phyloP scores from a whole-genome alignment of 768 basidiomycete species.

The Mycena indigotica region DNA sequence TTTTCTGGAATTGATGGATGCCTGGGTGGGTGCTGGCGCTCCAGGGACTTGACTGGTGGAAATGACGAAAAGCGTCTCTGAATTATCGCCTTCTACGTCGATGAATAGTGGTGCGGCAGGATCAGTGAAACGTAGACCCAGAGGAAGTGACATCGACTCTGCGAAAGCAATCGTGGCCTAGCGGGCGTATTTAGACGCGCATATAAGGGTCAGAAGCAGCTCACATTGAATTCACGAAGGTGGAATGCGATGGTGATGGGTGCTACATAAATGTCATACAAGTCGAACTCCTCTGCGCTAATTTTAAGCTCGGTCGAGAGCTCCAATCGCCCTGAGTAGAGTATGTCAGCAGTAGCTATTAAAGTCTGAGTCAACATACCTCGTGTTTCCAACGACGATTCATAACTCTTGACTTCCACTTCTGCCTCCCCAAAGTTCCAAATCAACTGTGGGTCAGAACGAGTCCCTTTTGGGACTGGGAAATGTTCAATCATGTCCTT shows the following conservation, averaged over 20 bases:
- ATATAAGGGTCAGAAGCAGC: conserved; percentile 19
- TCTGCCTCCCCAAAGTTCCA: conserved; percentile 78
- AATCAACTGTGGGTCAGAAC: conserved; percentile 75
- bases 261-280: conserved; percentile 63
- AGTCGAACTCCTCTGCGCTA: conserved; percentile 79
- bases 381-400: conserved; percentile 65
- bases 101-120: conserved; percentile 76
- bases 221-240: conserved; percentile 80
- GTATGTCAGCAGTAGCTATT: too few relatives aligned
- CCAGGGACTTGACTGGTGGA: conserved; percentile 69
- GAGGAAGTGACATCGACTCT: conserved; percentile 63
- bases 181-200: neutral
- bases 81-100: conserved; percentile 68
- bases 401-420: conserved; percentile 68
- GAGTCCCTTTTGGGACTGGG: conserved; percentile 59
- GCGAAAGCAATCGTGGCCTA: conserved; percentile 83
- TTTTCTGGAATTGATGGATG: conserved; percentile 38
- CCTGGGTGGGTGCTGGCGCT: conserved; percentile 28
- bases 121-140: conserved; percentile 78
- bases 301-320: conserved; percentile 77
- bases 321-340: conserved; percentile 57
- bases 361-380: too few relatives aligned
- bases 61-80: conserved; percentile 72
- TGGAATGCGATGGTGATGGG: conserved; percentile 79
- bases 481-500: conserved; percentile 85